Evolutionary conservation across 352 stramenopile genomes (phyloP).

Genomic region (Globisporangium polare): DNA sequence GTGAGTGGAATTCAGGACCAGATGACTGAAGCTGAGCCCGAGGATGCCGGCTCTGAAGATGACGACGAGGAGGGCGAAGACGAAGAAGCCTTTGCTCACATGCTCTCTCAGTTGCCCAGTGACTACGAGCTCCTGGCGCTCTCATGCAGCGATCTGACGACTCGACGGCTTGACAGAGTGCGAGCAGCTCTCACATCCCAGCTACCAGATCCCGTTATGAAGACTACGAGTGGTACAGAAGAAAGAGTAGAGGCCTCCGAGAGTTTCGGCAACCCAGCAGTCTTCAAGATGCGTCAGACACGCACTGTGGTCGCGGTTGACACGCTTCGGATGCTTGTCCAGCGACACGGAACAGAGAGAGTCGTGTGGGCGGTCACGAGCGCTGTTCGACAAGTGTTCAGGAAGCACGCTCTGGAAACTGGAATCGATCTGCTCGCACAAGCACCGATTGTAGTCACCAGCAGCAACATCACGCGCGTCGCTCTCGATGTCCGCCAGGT

Average conservation of each 20-base stretch:
- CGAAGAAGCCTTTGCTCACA: constrained; percentile 8
- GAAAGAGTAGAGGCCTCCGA: neutral
- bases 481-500: constrained; percentile 1
- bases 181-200: constrained; percentile 2
- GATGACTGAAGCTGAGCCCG: neutral
- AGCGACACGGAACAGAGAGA: neutral
- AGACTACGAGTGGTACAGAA: neutral
- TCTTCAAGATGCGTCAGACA: constrained; percentile 11
- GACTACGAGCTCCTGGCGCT: constrained; percentile 8
- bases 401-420: constrained; percentile 6
- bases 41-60: neutral
- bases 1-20: neutral
- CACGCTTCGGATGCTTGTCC: constrained; percentile 14
- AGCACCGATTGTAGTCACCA: constrained; percentile 12
- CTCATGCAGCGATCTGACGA: constrained; percentile 1
- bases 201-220: neutral
- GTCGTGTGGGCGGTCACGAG: constrained; percentile 3
- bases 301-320: constrained; percentile 17
- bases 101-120: constrained; percentile 6
- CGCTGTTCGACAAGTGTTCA: constrained; percentile 12
- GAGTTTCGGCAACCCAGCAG: too few species aligned
- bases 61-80: neutral
- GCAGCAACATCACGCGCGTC: constrained; percentile 14
- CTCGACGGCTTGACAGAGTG: constrained; percentile 4
- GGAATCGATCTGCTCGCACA: constrained; percentile 11